phyloP scores from a whole-genome alignment of 139 green algal genomes.

The Closterium sp. region DNA sequence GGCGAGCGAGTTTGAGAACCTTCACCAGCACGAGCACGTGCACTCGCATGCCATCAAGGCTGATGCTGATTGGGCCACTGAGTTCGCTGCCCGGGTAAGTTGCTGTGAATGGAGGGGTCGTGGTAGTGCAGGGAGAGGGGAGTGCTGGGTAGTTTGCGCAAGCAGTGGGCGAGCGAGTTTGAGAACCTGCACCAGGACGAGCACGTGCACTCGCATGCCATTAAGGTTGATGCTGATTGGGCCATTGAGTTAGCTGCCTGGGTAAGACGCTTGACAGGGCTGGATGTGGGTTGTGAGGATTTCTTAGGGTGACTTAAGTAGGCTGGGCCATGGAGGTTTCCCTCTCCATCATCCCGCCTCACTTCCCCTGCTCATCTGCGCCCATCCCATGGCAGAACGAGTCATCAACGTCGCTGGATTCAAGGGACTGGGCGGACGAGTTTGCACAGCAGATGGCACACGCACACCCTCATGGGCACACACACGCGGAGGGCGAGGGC shows the following conservation, averaged over 20 bases:
- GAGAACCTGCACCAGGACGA: background rate
- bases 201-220: background rate
- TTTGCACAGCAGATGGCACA: conserved; percentile 53
- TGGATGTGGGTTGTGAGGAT: no score
- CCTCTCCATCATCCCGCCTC: no score
- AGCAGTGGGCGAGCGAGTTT: conserved; percentile 48
- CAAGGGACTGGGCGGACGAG: conserved; percentile 55
- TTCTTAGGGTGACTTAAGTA: no score
- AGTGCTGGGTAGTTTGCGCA: no score
- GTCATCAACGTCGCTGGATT: background rate
- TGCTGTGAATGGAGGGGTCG: no score
- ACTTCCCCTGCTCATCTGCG: no score
- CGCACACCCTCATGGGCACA: background rate
- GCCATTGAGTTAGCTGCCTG: background rate
- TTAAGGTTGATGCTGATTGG: no score
- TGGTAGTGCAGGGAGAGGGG: conserved; percentile 14
- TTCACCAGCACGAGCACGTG: conserved; percentile 15
- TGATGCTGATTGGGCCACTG: conserved; percentile 31
- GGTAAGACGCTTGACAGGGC: no score
- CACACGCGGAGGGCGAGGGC: background rate
- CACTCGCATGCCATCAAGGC: background rate
- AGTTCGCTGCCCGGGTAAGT: conserved; percentile 15
- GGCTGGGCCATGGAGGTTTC: no score
- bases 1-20: conserved; percentile 35
- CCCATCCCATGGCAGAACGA: background rate